These are phyloP conservation scores for Cicer yamashitae DNA, from an alignment of 306 rosid genomes.

Conservation along the genomic window DNA sequence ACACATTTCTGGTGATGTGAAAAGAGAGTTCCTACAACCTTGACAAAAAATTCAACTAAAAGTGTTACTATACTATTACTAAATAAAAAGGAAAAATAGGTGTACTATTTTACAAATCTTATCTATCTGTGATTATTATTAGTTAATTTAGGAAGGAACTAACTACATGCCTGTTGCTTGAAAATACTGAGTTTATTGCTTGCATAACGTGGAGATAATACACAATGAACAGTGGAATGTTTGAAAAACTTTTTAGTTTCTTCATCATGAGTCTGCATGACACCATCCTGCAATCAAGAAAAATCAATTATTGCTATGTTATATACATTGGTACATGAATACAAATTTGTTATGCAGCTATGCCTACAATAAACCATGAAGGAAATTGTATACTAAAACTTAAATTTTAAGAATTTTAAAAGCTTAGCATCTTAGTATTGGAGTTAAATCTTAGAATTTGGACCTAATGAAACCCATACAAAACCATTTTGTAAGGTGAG, in stretches of 20 bases:
- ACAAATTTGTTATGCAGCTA: constrained; percentile 27
- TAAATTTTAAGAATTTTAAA: neutral
- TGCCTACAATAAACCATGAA: constrained; percentile 4
- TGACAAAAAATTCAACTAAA: constrained; percentile 46
- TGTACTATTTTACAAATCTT: too few relatives aligned
- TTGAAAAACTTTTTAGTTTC: constrained; percentile 70
- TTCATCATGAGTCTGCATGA: constrained; percentile 85
- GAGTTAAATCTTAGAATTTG: neutral
- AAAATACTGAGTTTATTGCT: constrained; percentile 85
- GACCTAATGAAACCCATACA: too few relatives aligned
- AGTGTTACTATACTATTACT: neutral
- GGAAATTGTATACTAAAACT: neutral
- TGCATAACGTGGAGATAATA: constrained; percentile 80
- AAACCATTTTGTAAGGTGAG: too few relatives aligned
- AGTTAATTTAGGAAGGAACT: too few relatives aligned
- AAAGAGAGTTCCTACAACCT: constrained; percentile 85
- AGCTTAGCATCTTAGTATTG: constrained; percentile 5
- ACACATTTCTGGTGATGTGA: constrained; percentile 86
- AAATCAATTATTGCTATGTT: constrained; percentile 9
- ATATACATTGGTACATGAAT: neutral
- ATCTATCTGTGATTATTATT: too few relatives aligned
- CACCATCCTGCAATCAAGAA: constrained; percentile 67
- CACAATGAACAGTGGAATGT: constrained; percentile 78
- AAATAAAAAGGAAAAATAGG: neutral
- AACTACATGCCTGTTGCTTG: constrained; percentile 73